phyloP scores from a whole-genome alignment of 306 rosid species.

The Datisca glomerata region DNA sequence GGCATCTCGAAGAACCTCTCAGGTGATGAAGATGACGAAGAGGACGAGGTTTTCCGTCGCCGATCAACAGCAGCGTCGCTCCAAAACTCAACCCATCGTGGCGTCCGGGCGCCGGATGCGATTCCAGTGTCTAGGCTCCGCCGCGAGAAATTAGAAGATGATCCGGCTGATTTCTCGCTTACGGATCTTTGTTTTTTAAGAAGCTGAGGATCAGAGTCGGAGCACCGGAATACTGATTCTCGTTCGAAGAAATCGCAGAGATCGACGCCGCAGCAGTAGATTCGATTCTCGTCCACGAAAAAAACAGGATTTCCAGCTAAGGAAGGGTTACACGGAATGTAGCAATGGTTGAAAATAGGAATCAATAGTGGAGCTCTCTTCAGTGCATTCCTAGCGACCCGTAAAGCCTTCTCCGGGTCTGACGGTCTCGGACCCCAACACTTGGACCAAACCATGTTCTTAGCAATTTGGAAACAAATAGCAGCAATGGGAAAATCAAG shows the following conservation, averaged over 20 bases:
- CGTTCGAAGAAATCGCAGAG: conserved; percentile 89
- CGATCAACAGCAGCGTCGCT: conserved; percentile 78
- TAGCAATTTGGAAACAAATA: conserved; percentile 83
- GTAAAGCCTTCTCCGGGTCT: conserved; percentile 75
- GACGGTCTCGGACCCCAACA: conserved; percentile 80
- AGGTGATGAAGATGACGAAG: conserved; percentile 50
- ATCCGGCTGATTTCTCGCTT: conserved; percentile 66
- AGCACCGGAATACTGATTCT: conserved; percentile 46
- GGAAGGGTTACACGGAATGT: conserved; percentile 89
- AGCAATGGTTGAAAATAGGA: conserved; percentile 90
- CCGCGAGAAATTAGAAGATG: conserved; percentile 46
- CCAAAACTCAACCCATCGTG: conserved; percentile 99
- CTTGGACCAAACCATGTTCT: conserved; percentile 78
- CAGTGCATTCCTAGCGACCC: conserved; percentile 65
- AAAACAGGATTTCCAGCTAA: conserved; percentile 88
- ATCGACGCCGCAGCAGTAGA: conserved; percentile 88
- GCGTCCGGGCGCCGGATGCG: conserved; percentile 51
- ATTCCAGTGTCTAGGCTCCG: conserved; percentile 56
- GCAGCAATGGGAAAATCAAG: conserved; percentile 94
- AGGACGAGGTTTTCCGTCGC: conserved; percentile 47
- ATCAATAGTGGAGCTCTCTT: conserved; percentile 90
- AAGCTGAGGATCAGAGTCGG: conserved; percentile 35
- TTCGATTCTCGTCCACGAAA: conserved; percentile 81
- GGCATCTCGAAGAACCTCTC: conserved; percentile 63
- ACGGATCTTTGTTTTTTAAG: conserved; percentile 68